Base-by-base conservation (phyloP, 2,329 filamentous ascomycete genomes). In the Ascochyta lentis region DNA sequence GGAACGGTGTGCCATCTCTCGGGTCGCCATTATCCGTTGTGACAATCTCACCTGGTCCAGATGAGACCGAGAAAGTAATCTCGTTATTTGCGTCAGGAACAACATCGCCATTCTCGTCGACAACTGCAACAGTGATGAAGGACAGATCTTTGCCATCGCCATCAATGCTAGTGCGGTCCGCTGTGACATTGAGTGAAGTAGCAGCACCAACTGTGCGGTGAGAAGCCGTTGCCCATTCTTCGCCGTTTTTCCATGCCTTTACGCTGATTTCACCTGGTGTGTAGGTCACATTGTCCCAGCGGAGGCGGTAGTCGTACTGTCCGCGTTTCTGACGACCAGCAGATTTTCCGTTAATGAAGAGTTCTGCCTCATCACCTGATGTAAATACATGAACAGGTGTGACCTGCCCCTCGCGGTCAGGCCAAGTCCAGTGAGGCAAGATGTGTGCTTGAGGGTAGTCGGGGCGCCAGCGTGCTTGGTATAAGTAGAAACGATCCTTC, bases 361-460 rank as follows among this genome's bases (percentile, higher is more conserved):
- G 68, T 72, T 85, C 83, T 2, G 81, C 83, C 61, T 83, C 80
- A 56, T 84, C 80, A 2, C 70, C 83, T 0, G 78, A 70, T 0
- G 81, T 76, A 58, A 83, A 84, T 1, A 84, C 81, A 60, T 85
- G 82, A 1, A 85, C 82, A 0, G 83, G 83, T 3, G 82, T 84
- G 1, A 79, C 72, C 53, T 77, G 58, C 1, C 81, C 80, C 1
- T 74, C 74, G 0, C 81, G 71, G 9, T 78, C 77, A 0, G 81
- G 79, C 81, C 81, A 85, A 15, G 74, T 84, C 83, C 83, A 85
- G 64, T 85, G 83, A 3, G 83, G 83, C 0, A 84, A 74, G 19
- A 85, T 79, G 60, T 84, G 82, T 3, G 80, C 82, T 64, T 79
- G 76, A 1, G 57, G 66, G 0, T 81, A 39, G 9, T 81, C 78